Base-by-base conservation (phyloP, 441 rosid species). In the Mallotus repandus region DNA sequence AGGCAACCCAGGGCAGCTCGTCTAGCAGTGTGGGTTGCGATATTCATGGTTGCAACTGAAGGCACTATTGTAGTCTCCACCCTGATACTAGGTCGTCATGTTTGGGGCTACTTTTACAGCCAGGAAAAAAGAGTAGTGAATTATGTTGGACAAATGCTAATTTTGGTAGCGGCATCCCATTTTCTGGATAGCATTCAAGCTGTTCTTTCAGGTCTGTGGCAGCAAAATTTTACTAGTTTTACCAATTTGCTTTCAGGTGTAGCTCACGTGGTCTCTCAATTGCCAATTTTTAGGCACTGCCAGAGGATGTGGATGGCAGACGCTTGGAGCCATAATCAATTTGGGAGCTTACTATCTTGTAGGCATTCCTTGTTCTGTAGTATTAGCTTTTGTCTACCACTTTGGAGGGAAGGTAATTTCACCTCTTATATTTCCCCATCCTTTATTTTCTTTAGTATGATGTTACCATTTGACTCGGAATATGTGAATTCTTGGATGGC, bases 271-370 rank as follows among this genome's bases (percentile, higher is more conserved):
- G 5, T n/a, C n/a, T 8, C 45, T 18, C 5, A 7, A 15, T 5
- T 35, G 9, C 41, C 10, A 7, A 49, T 58, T 58, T 50, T 13
- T 63, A 74, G 82, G 82, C 10, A 62, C 49, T 45, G 50, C 60
- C 12, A 75, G 82, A 68, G 82, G 82, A 66, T 71, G 82, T 52
- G 82, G 82, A 10, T 70, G 82, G 79, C 78, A 75, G 54, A 79
- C 68, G 57, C 12, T 75, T 68, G 82, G 82, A 29, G 79, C 82
- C 3, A 3, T 68, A 5, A 49, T 71, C 25, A 79, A 79, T 49
- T 10, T 79, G 71, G 82, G 82, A 19, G 74, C 82, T 55, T 79
- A 75, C 72, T 75, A 79, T 66, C 68, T 79, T 12, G 0, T 68
- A 0, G 79, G 82, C 68, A 55, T 79, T 63, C 79, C 82, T 35